Percentiles rank a stretch among this genome's conserved stretches.
phyloP scores from a whole-genome alignment of 768 basidiomycete genomes.

The Hemileccinum rubropunctum region DNA sequence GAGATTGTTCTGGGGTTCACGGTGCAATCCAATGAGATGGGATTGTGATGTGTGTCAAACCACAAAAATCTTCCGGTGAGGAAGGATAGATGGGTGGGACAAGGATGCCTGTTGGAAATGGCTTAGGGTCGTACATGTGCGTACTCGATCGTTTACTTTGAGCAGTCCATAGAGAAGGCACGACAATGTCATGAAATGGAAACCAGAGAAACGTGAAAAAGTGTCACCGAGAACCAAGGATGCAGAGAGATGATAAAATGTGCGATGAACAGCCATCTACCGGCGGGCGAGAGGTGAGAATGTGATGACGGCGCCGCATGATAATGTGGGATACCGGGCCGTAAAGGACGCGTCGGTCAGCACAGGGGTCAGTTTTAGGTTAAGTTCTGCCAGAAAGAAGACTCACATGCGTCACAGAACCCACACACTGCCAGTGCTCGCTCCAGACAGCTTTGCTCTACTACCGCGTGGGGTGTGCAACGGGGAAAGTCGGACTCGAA shows the following conservation, averaged over 20 bases:
- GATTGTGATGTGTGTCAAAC: too few species aligned
- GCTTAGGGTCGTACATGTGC: too few species aligned
- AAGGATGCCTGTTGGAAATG: too few species aligned
- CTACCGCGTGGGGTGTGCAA: conserved; percentile 6
- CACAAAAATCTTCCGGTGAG: too few species aligned
- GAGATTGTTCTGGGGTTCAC: too few species aligned
- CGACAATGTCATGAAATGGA: too few species aligned
- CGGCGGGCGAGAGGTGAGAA: conserved; percentile 1
- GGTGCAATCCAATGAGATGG: too few species aligned
- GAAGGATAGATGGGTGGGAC: too few species aligned
- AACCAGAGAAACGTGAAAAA: too few species aligned
- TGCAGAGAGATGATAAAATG: neutral
- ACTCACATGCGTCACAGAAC: neutral
- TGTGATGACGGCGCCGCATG: neutral
- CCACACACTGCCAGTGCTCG: neutral
- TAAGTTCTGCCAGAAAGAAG: neutral
- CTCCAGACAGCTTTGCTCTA: neutral
- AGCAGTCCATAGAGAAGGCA: too few species aligned
- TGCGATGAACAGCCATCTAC: neutral
- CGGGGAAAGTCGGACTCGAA: neutral
- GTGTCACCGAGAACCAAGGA: neutral
- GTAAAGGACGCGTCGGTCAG: neutral
- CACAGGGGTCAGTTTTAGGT: neutral
- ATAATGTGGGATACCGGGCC: conserved; percentile 11
- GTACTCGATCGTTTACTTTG: too few species aligned